Base-by-base conservation (phyloP, 2,329 filamentous ascomycete species). In the Trichothecium roseum region DNA sequence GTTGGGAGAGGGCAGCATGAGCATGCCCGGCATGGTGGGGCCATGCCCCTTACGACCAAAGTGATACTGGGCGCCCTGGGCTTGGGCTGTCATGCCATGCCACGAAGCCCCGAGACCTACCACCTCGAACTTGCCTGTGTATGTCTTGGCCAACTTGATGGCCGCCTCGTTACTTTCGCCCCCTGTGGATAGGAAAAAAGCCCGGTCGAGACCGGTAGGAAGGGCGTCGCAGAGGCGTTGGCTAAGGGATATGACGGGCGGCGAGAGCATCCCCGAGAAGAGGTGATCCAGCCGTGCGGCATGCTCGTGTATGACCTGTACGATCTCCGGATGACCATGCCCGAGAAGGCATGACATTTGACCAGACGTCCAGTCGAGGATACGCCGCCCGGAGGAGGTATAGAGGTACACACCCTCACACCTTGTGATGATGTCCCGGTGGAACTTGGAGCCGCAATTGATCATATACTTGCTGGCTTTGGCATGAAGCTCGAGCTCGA, bases 41-140 rank as follows among this genome's bases (percentile, higher is more conserved):
- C 63, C 63, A 27, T 62, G 56, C 2, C 66, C 65, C 35, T 60
- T 65, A 5, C 73, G 57, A 2, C 74, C 73, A 34, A 64, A 64
- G 43, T 70, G 66, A 48, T 74, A 78, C 28, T 72, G 69, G 0
- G 72, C 68, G 1, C 63, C 65, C 2, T 66, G 55, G 1, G 75
- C 66, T 12, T 64, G 68, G 1, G 63, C 63, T 0, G 74, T 80
- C 39, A 81, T 59, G 13, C 76, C 76, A 49, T 82, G 76, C 59
- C 68, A 81, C 24, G 68, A 72, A 0, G 68, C 68, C 1, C 63
- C 64, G 14, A 81, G 57, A 0, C 63, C 77, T 5, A 81, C 72
- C 34, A 82, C 66, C 48, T 81, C 74, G 44, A 74, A 81, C 35
- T 76, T 79, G 1, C 74, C 73, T 0, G 76, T 81, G 45, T 68